Evolutionary conservation across 805 yeast genomes (phyloP), one percentile per base, ranked within the genome.

Genomic region (Jamesozyma hellenica): DNA sequence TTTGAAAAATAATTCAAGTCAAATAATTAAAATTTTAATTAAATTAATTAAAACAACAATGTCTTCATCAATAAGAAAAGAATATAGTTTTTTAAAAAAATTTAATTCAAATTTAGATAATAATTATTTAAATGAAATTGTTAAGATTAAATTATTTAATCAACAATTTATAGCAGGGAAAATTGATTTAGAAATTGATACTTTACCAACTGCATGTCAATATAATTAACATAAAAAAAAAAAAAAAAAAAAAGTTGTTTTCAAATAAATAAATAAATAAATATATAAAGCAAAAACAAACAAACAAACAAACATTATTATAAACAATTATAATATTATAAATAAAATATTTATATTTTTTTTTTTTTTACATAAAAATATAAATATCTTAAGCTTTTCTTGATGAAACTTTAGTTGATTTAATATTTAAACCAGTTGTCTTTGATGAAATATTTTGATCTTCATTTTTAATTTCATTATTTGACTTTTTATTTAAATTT

Each of bases 401-500:
- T n/a, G 60, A 58, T 46, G 53, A 42, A 35, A 55, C 56, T 38
- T 50, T 56, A 14, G 46, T 37, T 21, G 34, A 44, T 21, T 40
- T 45, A 28, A 38, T 32, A 40, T 45, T 43, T 18, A 42, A 32
- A 34, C 43, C 50, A 35, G 42, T 26, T n/a, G 47, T 25, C 28
- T 36, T 41, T 40, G 43, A 34, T 31, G 44, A 49, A 15, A 45
- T 34, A 30, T 45, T 48, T 34, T 40, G 39, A 4, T 38, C 28
- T 34, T 38, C 39, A 3, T 38, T 28, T 34, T 38, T 43, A 26
- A 47, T 44, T 51, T 48, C 47, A 41, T 53, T 51, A 28, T 61
- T 62, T 38, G 64, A 60, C 10, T 33, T 12, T 51, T 67, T 71
- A 62, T 73, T 76, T 40, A 49, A 48, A 27, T 50, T 45, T 28